A percentile compares a stretch with the other conserved stretches of the same genome.
Evolutionary conservation across 2,329 filamentous ascomycete genomes (phyloP).

Genomic region (Gaeumannomyces tritici): DNA sequence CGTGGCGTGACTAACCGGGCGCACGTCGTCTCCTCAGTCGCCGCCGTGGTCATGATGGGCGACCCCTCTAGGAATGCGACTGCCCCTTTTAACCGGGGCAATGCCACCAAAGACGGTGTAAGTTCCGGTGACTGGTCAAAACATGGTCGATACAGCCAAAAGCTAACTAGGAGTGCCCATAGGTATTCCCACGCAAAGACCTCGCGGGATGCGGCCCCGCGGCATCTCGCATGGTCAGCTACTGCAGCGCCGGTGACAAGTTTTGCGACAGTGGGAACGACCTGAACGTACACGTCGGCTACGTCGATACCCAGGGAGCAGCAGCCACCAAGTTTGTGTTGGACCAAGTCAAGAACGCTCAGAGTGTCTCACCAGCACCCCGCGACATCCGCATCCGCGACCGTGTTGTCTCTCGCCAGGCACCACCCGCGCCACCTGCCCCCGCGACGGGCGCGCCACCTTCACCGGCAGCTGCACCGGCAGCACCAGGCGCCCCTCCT

Average conservation of each 20-base stretch:
- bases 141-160: no score
- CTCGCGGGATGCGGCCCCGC: constrained; percentile 8
- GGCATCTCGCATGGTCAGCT: constrained; percentile 8
- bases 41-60: constrained; percentile 24
- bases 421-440: no score
- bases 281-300: constrained; percentile 9
- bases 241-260: constrained; percentile 11
- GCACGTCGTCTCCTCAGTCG: constrained; percentile 11
- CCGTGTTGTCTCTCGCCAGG: neutral
- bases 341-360: constrained; percentile 3
- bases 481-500: no score
- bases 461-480: no score
- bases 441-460: no score
- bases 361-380: neutral
- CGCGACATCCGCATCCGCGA: neutral
- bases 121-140: neutral
- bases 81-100: constrained; percentile 20
- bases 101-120: constrained; percentile 16
- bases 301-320: constrained; percentile 9
- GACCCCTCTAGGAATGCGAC: constrained; percentile 21
- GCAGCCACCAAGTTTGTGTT: constrained; percentile 8
- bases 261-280: constrained; percentile 12
- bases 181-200: constrained; percentile 10
- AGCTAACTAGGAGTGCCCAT: neutral
- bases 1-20: neutral